phyloP scores from a whole-genome alignment of 345 rosid species.

The Garcia nutans region DNA sequence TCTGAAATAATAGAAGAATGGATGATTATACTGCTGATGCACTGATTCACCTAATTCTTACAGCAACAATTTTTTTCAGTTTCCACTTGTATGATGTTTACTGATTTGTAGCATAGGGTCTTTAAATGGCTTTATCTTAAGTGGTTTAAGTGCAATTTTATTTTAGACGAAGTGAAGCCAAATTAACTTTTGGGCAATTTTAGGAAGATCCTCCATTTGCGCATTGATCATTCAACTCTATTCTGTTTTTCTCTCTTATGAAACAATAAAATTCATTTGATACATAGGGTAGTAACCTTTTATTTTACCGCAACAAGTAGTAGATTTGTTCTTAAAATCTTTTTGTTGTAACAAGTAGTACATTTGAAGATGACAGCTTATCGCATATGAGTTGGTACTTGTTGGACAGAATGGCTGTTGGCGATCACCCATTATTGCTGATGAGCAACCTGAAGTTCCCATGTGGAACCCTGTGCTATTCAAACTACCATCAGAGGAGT shows the following conservation, averaged over 20 bases:
- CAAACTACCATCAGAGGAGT: conserved; percentile 71
- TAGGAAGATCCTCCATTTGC: background rate
- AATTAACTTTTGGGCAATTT: background rate
- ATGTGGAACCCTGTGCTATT: conserved; percentile 92
- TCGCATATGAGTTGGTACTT: conserved; percentile 13
- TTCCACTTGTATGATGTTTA: background rate
- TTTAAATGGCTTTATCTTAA: background rate
- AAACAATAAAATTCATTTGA: background rate
- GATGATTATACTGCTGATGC: background rate
- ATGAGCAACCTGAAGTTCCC: conserved; percentile 71
- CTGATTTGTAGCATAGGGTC: background rate
- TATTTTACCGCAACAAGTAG: background rate
- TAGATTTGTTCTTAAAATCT: background rate
- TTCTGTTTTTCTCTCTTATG: background rate
- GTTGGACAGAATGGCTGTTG: conserved; percentile 62
- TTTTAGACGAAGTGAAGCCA: background rate
- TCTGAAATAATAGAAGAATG: background rate
- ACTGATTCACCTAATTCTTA: background rate
- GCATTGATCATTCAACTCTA: background rate
- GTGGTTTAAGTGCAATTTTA: background rate
- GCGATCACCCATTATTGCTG: conserved; percentile 52
- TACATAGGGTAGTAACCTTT: background rate
- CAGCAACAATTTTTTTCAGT: background rate
- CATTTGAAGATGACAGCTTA: conserved; percentile 1
- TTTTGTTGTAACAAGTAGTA: too few relatives aligned